phyloP scores from a whole-genome alignment of 176 grass and related monocot genomes.

The Dactylis glomerata region DNA sequence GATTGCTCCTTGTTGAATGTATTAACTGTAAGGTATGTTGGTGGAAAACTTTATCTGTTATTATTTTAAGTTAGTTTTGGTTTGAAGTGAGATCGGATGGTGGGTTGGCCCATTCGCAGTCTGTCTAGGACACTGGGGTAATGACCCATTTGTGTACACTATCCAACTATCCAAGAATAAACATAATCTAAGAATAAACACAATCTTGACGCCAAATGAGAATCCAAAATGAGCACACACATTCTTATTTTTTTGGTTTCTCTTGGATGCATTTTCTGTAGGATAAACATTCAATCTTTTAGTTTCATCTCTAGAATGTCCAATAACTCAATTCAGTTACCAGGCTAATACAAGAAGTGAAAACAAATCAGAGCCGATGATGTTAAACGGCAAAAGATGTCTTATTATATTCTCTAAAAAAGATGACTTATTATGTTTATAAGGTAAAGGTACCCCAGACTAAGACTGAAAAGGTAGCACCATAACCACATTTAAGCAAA shows the following conservation, averaged over 20 bases:
- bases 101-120: not conserved
- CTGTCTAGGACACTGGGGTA: not conserved
- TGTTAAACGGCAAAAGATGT: no score
- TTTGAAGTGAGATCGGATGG: not conserved
- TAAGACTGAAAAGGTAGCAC: no score
- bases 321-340: not conserved
- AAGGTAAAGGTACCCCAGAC: no score
- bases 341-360: no score
- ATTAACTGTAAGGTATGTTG: not conserved
- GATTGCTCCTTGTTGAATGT: not conserved
- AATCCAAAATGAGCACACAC: not conserved
- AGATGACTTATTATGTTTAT: no score
- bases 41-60: not conserved
- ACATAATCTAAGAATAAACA: not conserved
- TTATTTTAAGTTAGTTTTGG: not conserved
- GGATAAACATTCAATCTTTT: not conserved
- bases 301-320: not conserved
- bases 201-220: not conserved
- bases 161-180: not conserved
- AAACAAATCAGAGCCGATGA: no score
- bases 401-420: no score
- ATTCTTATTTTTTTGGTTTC: not conserved
- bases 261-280: not conserved
- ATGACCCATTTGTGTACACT: not conserved
- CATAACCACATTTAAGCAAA: no score